Conservation (phyloP, 1,284 basidiomycete species). For the Marasmius oreades region DNA sequence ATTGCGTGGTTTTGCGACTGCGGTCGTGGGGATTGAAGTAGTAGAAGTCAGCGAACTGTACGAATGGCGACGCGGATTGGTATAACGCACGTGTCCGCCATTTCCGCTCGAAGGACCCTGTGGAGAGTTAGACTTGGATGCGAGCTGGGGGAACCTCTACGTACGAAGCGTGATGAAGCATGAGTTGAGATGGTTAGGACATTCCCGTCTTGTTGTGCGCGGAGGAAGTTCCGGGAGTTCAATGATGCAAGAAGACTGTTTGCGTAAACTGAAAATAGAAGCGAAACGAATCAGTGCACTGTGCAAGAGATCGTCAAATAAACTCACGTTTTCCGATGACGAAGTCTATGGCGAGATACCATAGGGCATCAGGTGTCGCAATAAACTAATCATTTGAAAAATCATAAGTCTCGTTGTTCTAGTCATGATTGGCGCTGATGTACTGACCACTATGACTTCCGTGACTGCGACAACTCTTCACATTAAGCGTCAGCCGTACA, state of each 20-base stretch:
- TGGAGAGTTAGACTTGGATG: too few species aligned
- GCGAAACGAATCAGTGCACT: not conserved
- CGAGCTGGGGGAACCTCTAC: too few species aligned
- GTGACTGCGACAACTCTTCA: slow-evolving; percentile 30
- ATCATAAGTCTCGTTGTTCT: not conserved
- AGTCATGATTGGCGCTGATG: not conserved
- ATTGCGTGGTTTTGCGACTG: not conserved
- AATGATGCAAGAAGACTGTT: slow-evolving; percentile 37
- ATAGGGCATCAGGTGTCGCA: slow-evolving; percentile 28
- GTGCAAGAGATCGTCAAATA: not conserved
- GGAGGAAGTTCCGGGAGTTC: slow-evolving; percentile 28
- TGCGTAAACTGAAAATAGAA: slow-evolving; percentile 29
- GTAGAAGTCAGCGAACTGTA: not conserved
- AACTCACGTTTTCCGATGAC: slow-evolving; percentile 34
- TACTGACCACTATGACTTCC: slow-evolving; percentile 33
- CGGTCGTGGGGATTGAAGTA: not conserved
- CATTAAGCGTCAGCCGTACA: not conserved
- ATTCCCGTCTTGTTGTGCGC: not conserved
- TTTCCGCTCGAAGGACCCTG: not conserved
- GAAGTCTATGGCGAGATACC: slow-evolving; percentile 38
- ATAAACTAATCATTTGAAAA: slow-evolving; percentile 26
- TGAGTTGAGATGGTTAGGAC: not conserved
- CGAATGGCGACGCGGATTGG: not conserved
- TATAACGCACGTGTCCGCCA: not conserved
- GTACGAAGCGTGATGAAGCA: not conserved